Conservation (phyloP, 2,329 filamentous ascomycete species). For the Parastagonospora avenae region DNA sequence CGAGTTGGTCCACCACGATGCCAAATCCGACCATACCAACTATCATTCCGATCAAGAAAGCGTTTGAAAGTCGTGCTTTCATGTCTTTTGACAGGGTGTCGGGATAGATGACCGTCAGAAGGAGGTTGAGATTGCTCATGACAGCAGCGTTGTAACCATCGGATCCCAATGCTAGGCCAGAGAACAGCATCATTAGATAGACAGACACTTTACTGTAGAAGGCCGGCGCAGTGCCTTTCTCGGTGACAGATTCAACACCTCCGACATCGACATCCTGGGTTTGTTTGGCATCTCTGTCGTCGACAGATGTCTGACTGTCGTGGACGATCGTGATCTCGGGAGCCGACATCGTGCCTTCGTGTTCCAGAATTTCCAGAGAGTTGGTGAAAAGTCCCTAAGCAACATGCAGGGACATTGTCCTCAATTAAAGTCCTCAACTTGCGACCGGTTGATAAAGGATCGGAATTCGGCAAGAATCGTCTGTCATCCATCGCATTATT, state of each 20-base stretch:
- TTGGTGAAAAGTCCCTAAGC: background rate
- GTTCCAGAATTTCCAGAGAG: background rate
- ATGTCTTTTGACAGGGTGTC: slow-evolving; percentile 32
- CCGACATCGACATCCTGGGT: background rate
- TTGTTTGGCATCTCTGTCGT: background rate
- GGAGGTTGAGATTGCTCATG: slow-evolving; percentile 41
- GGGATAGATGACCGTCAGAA: slow-evolving; percentile 41
- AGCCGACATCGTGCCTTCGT: background rate
- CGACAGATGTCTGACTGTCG: background rate
- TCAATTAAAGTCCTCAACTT: too few relatives aligned
- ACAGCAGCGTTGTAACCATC: slow-evolving; percentile 45
- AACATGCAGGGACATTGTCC: too few relatives aligned
- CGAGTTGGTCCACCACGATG: slow-evolving; percentile 38
- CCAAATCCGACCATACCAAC: slow-evolving; percentile 43
- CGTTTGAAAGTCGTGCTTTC: slow-evolving; percentile 40
- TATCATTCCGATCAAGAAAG: slow-evolving; percentile 44
- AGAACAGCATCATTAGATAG: slow-evolving; percentile 43
- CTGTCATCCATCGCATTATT: background rate
- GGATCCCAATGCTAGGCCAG: slow-evolving; percentile 41
- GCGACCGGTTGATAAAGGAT: background rate
- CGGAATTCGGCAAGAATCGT: background rate
- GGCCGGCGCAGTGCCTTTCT: slow-evolving; percentile 19
- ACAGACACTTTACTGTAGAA: slow-evolving; percentile 37
- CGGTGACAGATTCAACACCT: slow-evolving; percentile 1
- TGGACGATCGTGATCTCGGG: background rate